Conservation (phyloP, 2,329 filamentous ascomycete genomes). For the Cordyceps sp. region DNA sequence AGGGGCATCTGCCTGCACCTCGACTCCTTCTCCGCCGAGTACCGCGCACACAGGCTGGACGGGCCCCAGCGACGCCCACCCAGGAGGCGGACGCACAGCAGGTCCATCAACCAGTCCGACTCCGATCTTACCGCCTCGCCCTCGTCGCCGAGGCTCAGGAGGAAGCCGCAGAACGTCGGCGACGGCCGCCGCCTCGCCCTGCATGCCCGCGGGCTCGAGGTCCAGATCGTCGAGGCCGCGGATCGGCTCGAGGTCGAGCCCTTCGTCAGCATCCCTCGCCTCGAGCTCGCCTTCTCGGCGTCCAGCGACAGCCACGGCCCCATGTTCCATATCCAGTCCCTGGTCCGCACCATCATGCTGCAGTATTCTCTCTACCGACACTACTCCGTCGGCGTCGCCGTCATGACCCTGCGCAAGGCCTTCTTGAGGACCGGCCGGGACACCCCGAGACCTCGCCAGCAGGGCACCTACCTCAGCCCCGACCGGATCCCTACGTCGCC, state of each 20-base stretch:
- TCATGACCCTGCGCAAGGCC: slow-evolving; percentile 55
- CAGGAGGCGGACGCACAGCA: slow-evolving; percentile 59
- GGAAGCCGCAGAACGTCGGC: slow-evolving; percentile 37
- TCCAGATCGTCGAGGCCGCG: slow-evolving; percentile 74
- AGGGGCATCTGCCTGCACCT: slow-evolving; percentile 75
- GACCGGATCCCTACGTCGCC: slow-evolving; percentile 19
- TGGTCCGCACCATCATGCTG: slow-evolving; percentile 60
- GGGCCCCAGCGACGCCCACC: slow-evolving; percentile 37
- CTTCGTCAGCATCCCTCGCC: slow-evolving; percentile 71
- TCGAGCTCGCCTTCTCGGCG: slow-evolving; percentile 76
- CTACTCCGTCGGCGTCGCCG: slow-evolving; percentile 73
- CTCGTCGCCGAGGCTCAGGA: slow-evolving; percentile 22
- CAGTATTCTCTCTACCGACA: slow-evolving; percentile 91
- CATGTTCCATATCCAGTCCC: slow-evolving; percentile 72
- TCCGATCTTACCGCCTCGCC: slow-evolving; percentile 34
- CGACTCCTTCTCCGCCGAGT: slow-evolving; percentile 77
- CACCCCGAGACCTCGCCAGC: slow-evolving; percentile 14
- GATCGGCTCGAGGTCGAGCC: slow-evolving; percentile 74
- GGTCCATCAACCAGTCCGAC: slow-evolving; percentile 52
- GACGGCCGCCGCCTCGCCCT: slow-evolving; percentile 74
- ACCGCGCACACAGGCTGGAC: slow-evolving; percentile 66
- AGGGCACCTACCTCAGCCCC: slow-evolving; percentile 10
- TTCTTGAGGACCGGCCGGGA: slow-evolving; percentile 39
- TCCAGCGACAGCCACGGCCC: slow-evolving; percentile 75
- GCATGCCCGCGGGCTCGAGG: slow-evolving; percentile 71